Percentiles rank a stretch among this genome's conserved stretches.
These are phyloP conservation scores for Pseudogymnoascus sp. DNA, from an alignment of 2,329 filamentous ascomycete species.

Conservation along the genomic window DNA sequence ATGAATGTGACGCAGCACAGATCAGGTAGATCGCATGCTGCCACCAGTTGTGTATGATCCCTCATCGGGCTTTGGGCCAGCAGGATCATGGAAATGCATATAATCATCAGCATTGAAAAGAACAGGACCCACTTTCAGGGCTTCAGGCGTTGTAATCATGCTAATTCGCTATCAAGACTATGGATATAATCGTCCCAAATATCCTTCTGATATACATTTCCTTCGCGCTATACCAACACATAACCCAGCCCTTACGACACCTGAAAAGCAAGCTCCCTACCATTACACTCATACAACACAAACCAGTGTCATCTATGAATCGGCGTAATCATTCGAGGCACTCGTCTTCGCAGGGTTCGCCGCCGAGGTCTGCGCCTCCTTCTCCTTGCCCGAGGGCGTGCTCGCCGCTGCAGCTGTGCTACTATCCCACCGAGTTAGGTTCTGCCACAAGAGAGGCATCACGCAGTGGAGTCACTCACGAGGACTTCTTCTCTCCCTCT, in stretches of 20 bases:
- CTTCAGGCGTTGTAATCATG: background rate
- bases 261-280: background rate
- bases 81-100: background rate
- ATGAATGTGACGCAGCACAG: too few species aligned
- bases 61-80: background rate
- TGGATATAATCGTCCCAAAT: background rate
- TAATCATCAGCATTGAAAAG: background rate
- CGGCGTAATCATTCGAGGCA: background rate
- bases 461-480: background rate
- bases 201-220: background rate
- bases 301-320: background rate
- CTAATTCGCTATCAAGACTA: constrained; percentile 6
- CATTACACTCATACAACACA: background rate
- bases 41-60: background rate
- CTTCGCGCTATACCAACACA: background rate
- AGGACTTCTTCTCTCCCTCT: background rate
- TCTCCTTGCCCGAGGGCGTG: background rate
- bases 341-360: background rate
- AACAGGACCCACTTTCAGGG: background rate
- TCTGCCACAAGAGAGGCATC: background rate
- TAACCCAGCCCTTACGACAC: background rate
- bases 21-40: too few species aligned
- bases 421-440: constrained; percentile 5
- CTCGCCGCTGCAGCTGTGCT: background rate
- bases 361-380: background rate